A percentile compares a stretch with the other conserved stretches of the same genome.
Evolutionary conservation across 768 basidiomycete genomes (phyloP).

Genomic region (Agaricus sinodeliciosus): DNA sequence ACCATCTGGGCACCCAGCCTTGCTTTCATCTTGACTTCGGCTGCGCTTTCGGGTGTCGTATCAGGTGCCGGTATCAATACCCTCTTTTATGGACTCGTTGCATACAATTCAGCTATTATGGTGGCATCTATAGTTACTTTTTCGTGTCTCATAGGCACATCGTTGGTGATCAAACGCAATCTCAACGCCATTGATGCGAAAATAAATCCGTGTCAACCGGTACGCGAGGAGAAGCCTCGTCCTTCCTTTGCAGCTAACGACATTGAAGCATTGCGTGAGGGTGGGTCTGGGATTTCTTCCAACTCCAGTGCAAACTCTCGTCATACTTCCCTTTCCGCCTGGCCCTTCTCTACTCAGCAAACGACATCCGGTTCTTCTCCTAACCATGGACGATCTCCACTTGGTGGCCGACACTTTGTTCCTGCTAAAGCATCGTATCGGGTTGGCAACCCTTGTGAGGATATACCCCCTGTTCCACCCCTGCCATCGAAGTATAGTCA

Average conservation of each 20-base stretch:
- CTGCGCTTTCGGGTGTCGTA: slow-evolving; percentile 50
- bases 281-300: slow-evolving; percentile 79
- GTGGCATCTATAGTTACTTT: slow-evolving; percentile 47
- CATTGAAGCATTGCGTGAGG: slow-evolving; percentile 65
- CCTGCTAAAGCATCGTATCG: slow-evolving; percentile 57
- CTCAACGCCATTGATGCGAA: slow-evolving; percentile 47
- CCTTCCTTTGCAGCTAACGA: slow-evolving; percentile 69
- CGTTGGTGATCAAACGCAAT: slow-evolving; percentile 61
- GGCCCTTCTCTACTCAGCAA: slow-evolving; percentile 69
- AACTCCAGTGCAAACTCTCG: slow-evolving; percentile 46
- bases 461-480: slow-evolving; percentile 64
- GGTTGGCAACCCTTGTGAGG: slow-evolving; percentile 43
- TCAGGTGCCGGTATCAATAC: slow-evolving; percentile 45
- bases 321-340: slow-evolving; percentile 55
- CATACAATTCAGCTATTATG: slow-evolving; percentile 49
- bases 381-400: slow-evolving; percentile 26
- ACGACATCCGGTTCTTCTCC: slow-evolving; percentile 32
- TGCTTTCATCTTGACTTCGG: slow-evolving; percentile 48
- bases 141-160: slow-evolving; percentile 53
- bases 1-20: slow-evolving; percentile 65
- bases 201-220: slow-evolving; percentile 55
- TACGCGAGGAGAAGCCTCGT: slow-evolving; percentile 44
- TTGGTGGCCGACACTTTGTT: slow-evolving; percentile 33
- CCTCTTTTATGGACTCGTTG: slow-evolving; percentile 54
- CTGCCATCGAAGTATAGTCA: slow-evolving; percentile 55